Percentiles rank a stretch among this genome's conserved stretches.
These are phyloP conservation scores for Ustilago loliicola DNA, from an alignment of 1,284 basidiomycete genomes.

Conservation along the genomic window DNA sequence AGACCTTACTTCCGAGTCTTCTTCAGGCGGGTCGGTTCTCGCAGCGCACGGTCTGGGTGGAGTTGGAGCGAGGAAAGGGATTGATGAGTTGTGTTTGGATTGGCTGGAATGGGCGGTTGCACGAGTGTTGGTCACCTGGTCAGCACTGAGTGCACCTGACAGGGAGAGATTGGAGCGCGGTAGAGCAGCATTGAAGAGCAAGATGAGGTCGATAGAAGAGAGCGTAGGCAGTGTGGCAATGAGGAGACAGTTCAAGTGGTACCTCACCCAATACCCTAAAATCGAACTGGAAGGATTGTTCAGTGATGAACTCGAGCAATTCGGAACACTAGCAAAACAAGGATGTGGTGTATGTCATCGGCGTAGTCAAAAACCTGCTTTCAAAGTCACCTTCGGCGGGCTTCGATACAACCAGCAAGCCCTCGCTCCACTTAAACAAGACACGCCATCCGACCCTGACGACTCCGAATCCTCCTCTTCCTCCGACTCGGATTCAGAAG, in stretches of 20 bases:
- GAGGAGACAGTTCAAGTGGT: constrained; percentile 57
- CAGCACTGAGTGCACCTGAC: constrained; percentile 18
- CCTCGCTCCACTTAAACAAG: constrained; percentile 21
- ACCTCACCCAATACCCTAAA: constrained; percentile 45
- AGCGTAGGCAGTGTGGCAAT: constrained; percentile 36
- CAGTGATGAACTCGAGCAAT: constrained; percentile 30
- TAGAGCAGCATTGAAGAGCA: constrained; percentile 27
- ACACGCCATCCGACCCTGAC: neutral
- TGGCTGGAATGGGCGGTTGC: constrained; percentile 53
- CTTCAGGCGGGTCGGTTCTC: constrained; percentile 9
- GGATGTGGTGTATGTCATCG: constrained; percentile 54
- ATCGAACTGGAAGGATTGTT: constrained; percentile 32
- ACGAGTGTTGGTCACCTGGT: constrained; percentile 40
- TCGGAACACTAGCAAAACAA: constrained; percentile 31
- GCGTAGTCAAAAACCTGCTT: constrained; percentile 30
- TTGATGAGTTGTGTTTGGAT: constrained; percentile 47
- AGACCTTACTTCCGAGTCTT: neutral
- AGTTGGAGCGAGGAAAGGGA: constrained; percentile 13
- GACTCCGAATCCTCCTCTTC: constrained; percentile 4
- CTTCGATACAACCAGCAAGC: constrained; percentile 42
- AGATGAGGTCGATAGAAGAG: constrained; percentile 38
- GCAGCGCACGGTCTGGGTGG: constrained; percentile 25
- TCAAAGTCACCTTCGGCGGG: constrained; percentile 30
- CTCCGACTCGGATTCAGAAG: constrained; percentile 2
- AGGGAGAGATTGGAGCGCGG: constrained; percentile 36